These are phyloP conservation scores for Nitzschia palea DNA, from an alignment of 108 stramenopile species.

Conservation along the genomic window DNA sequence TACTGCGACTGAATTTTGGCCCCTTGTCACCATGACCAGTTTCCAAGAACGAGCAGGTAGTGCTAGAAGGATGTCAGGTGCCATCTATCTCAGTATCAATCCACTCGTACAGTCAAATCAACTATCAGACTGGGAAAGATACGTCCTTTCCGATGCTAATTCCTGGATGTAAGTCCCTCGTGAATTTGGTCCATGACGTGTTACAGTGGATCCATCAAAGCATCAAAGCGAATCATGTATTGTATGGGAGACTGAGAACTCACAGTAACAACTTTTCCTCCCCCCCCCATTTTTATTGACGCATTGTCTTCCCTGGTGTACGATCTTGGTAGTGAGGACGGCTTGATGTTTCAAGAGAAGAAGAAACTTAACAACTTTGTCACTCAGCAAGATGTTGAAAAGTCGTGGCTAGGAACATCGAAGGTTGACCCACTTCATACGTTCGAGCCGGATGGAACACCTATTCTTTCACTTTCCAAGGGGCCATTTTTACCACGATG, in stretches of 20 bases:
- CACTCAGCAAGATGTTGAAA: background rate
- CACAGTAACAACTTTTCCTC: too few species aligned
- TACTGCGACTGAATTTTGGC: background rate
- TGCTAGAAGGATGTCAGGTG: background rate
- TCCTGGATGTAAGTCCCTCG: conserved; percentile 13
- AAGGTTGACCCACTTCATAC: conserved; percentile 12
- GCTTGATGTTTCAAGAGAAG: background rate
- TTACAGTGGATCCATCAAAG: too few species aligned
- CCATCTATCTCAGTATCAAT: conserved; percentile 5
- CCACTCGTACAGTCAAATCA: background rate
- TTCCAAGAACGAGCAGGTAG: conserved; percentile 17
- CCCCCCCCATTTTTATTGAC: too few species aligned
- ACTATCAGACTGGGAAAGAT: conserved; percentile 4
- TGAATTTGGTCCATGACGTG: background rate
- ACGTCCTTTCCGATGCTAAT: conserved; percentile 8
- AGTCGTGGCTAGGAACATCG: background rate
- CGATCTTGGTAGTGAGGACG: conserved; percentile 11
- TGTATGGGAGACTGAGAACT: too few species aligned
- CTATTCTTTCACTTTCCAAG: background rate
- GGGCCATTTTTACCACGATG: conserved; percentile 15
- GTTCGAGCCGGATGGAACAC: background rate
- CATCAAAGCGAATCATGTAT: too few species aligned
- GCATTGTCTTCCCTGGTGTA: too few species aligned
- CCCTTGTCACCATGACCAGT: conserved; percentile 5
- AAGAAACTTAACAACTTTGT: background rate